Conservation (phyloP, 179 eudicot genomes). For the Silene noctiflora region DNA sequence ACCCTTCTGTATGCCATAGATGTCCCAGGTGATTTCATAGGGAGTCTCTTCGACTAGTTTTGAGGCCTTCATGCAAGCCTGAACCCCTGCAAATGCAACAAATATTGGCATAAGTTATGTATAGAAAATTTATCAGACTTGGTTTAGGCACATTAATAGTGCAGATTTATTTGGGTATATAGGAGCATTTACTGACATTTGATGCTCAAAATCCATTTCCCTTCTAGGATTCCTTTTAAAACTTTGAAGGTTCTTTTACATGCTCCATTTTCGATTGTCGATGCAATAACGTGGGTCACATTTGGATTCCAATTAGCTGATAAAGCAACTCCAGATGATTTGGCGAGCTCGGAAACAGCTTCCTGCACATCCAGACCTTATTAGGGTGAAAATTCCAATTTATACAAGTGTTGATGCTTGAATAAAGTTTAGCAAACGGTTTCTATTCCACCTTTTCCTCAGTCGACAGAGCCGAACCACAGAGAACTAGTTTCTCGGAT, state of each 20-base stretch:
- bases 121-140: neutral
- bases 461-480: constrained; percentile 77
- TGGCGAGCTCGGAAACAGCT: constrained; percentile 55
- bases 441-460: constrained; percentile 57
- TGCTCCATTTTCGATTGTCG: constrained; percentile 70
- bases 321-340: constrained; percentile 52
- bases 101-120: neutral
- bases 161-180: neutral
- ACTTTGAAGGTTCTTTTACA: constrained; percentile 89
- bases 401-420: neutral
- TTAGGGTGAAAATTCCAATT: neutral
- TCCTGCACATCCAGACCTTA: constrained; percentile 49
- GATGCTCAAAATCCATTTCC: constrained; percentile 76
- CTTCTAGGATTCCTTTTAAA: constrained; percentile 88
- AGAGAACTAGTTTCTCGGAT: constrained; percentile 56
- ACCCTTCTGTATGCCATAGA: constrained; percentile 73
- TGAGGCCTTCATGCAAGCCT: constrained; percentile 62
- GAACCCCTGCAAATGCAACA: constrained; percentile 60
- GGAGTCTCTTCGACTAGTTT: constrained; percentile 61
- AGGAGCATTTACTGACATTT: constrained; percentile 48
- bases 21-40: constrained; percentile 66
- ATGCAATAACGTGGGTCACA: constrained; percentile 86
- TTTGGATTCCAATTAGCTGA: constrained; percentile 55
- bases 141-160: neutral
- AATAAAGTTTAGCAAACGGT: neutral